phyloP scores from a whole-genome alignment of 2,329 filamentous ascomycete genomes.

The Dactylellina drechsleri region DNA sequence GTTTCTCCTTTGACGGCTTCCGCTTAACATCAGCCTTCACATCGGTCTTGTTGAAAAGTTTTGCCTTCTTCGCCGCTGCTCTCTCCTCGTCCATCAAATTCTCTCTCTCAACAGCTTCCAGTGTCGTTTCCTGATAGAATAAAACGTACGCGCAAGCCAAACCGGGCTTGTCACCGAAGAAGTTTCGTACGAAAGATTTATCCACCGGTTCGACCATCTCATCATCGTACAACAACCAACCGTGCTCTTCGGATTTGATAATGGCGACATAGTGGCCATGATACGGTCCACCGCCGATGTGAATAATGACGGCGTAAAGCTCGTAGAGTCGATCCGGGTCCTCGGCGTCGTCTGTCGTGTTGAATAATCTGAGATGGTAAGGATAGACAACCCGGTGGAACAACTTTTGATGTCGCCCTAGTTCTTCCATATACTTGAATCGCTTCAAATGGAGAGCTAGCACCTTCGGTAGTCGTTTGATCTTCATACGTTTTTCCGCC shows the following conservation, averaged over 20 bases:
- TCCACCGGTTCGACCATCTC: conserved; percentile 99
- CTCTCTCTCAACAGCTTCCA: conserved; percentile 69
- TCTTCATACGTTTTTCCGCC: conserved; percentile 99
- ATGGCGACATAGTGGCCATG: conserved; percentile 98
- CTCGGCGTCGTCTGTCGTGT: conserved; percentile 93
- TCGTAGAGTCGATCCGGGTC: conserved; percentile 95
- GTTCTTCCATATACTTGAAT: conserved; percentile 98
- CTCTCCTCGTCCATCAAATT: conserved; percentile 56
- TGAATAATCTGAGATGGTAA: conserved; percentile 94
- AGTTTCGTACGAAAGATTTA: conserved; percentile 91
- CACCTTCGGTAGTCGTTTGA: conserved; percentile 91
- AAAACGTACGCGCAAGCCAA: conserved; percentile 94
- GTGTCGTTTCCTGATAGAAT: conserved; percentile 92
- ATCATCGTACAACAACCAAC: conserved; percentile 96
- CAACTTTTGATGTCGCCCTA: conserved; percentile 91
- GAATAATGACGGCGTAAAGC: conserved; percentile 94
- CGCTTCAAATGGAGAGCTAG: conserved; percentile 92
- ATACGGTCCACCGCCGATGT: conserved; percentile 95
- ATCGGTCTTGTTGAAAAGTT: conserved; percentile 47
- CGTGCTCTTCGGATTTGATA: conserved; percentile 94
- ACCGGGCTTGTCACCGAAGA: conserved; percentile 92
- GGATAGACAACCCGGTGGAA: conserved; percentile 98
- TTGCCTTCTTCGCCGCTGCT: conserved; percentile 55
- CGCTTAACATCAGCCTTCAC: conserved; percentile 55
- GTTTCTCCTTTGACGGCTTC: conserved; percentile 55